Evolutionary conservation across 257 asterid genomes (phyloP), one percentile per base, ranked within the genome.

Genomic region (Scutellaria galericulata): DNA sequence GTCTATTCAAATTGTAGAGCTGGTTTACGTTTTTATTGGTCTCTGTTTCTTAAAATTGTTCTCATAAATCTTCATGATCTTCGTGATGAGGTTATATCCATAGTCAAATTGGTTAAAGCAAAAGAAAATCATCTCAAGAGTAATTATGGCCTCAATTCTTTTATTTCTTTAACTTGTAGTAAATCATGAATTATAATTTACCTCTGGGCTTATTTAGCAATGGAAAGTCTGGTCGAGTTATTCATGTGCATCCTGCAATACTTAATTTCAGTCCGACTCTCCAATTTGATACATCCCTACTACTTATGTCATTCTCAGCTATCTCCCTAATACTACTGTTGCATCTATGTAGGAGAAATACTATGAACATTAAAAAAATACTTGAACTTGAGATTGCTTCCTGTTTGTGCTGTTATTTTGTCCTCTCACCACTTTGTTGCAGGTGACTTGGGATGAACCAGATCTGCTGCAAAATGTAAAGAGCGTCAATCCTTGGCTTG

Each of bases 391-490:
- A 50, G 9, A 54, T 46, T 22, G 46, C 6, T 56, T 70, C 56
- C 20, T 55, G 7, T 55, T 55, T 24, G n/a, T 41, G 39, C 58
- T 44, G 12, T 7, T 14, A 22, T 66, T 7, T 15, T 50, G n/a
- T 14, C 61, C 54, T 57, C 3, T 2, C 67, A 0, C 27, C 64
- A 65, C 58, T 64, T 7, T 42, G 24, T 46, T 80, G 66, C 74
- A 90, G 97, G 97, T 90, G 76, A 80, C 82, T 35, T 88, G 97
- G 97, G 97, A 90, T 57, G 97, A 90, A 73, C 93, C 93, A 5
- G 97, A 88, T 78, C 73, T 83, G 75, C 65, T 86, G 75, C 88
- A 86, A 68, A 85, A 86, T 51, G 95, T 90, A 54, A 90, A 83
- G 82, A 82, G 87, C 58, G 96, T 88, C 15, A 90, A 85, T 85